Conservation (phyloP, 1,284 basidiomycete species). For the Kwoniella shivajii region DNA sequence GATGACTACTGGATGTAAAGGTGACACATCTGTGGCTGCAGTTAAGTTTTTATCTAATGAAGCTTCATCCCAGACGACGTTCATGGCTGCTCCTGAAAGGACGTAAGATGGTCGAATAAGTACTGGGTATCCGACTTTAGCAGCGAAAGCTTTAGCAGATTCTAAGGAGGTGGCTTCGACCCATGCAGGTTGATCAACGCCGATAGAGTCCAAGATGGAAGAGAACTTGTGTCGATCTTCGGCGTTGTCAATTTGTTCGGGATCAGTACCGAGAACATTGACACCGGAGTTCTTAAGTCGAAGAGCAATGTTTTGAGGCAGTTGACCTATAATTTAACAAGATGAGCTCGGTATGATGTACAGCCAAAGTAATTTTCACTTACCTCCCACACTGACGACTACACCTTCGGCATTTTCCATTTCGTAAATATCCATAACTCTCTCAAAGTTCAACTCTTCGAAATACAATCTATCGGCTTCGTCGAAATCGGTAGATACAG, state of each 20-base stretch:
- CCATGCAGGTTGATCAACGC: constrained; percentile 98
- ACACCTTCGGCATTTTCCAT: constrained; percentile 90
- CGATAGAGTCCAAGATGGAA: constrained; percentile 88
- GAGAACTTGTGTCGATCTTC: constrained; percentile 99
- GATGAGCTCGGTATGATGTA: neutral
- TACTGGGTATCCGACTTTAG: constrained; percentile 88
- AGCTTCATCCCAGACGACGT: constrained; percentile 92
- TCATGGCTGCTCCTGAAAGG: constrained; percentile 98
- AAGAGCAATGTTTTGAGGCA: constrained; percentile 98
- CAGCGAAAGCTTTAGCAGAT: constrained; percentile 88
- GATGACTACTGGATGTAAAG: constrained; percentile 95
- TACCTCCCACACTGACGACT: constrained; percentile 94
- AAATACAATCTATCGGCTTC: constrained; percentile 99
- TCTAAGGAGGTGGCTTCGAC: constrained; percentile 84
- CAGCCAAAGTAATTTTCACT: constrained; percentile 32
- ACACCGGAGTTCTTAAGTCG: constrained; percentile 87
- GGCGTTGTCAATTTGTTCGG: constrained; percentile 91
- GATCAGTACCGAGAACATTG: constrained; percentile 95
- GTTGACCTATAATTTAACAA: constrained; percentile 64
- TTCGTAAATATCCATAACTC: constrained; percentile 99
- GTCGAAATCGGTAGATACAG: constrained; percentile 98
- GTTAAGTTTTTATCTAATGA: constrained; percentile 89
- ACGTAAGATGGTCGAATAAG: constrained; percentile 97
- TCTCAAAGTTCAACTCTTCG: constrained; percentile 95
- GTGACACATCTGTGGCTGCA: constrained; percentile 91